Conservation (phyloP, 495 filamentous ascomycete genomes). For the Clavariopsis aquatica region DNA sequence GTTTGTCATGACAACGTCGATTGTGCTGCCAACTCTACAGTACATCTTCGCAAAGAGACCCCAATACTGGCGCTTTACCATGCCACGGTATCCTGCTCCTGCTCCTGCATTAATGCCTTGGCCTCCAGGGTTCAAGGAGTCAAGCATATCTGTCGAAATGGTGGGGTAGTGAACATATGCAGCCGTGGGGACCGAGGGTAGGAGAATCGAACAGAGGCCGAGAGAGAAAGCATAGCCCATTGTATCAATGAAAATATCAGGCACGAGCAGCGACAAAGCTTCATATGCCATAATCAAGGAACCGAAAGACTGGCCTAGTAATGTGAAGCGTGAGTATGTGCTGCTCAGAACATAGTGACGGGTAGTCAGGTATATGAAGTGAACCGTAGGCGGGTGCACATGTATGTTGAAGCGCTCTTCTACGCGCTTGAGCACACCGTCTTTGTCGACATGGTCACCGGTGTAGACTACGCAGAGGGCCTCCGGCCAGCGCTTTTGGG, state of each 20-base stretch:
- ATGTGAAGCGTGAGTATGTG: slow-evolving; percentile 89
- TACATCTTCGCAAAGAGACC: slow-evolving; percentile 78
- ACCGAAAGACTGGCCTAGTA: slow-evolving; percentile 89
- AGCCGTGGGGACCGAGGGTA: slow-evolving; percentile 76
- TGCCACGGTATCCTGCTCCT: slow-evolving; percentile 67
- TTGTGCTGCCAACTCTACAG: slow-evolving; percentile 71
- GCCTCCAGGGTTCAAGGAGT: slow-evolving; percentile 63
- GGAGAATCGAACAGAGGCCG: slow-evolving; percentile 77
- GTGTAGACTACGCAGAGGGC: slow-evolving; percentile 91
- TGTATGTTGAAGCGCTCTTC: slow-evolving; percentile 82
- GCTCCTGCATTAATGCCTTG: slow-evolving; percentile 83
- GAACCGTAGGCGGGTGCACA: slow-evolving; percentile 77
- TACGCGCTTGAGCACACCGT: slow-evolving; percentile 75
- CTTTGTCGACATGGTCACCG: slow-evolving; percentile 83
- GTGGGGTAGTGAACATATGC: slow-evolving; percentile 98
- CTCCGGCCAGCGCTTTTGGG: slow-evolving; percentile 83
- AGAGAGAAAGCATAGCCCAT: slow-evolving; percentile 97
- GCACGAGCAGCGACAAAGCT: slow-evolving; percentile 86
- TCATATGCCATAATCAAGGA: slow-evolving; percentile 85
- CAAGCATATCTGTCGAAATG: slow-evolving; percentile 97
- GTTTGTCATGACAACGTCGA: slow-evolving; percentile 96
- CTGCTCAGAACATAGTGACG: slow-evolving; percentile 79
- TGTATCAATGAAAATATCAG: slow-evolving; percentile 93
- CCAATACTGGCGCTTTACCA: slow-evolving; percentile 80
- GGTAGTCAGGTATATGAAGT: slow-evolving; percentile 86